Conservation (phyloP, 352 stramenopile species). For the Globisporangium solare region DNA sequence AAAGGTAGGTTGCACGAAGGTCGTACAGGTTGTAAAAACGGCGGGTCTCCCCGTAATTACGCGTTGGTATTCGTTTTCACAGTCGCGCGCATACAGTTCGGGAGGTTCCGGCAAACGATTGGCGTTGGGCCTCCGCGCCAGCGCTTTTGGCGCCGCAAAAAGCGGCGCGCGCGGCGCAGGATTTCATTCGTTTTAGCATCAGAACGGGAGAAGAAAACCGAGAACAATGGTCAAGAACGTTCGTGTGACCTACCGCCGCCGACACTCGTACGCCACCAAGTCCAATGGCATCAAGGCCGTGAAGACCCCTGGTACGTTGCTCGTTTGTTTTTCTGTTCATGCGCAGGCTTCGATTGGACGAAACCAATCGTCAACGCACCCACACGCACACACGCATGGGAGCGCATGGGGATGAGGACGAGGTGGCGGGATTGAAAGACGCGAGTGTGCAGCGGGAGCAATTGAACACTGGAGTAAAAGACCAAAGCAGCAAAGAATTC, state of each 20-base stretch:
- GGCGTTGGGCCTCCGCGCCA: slow-evolving; percentile 26
- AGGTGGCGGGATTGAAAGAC: no score
- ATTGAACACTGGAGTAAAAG: no score
- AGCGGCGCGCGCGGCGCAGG: slow-evolving; percentile 5
- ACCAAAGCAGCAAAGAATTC: no score
- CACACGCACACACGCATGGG: no score
- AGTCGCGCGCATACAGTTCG: neutral
- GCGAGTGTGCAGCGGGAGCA: no score
- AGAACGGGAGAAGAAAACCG: slow-evolving; percentile 73
- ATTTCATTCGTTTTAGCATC: slow-evolving; percentile 45
- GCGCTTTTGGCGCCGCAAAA: slow-evolving; percentile 6
- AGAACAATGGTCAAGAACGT: slow-evolving; percentile 92
- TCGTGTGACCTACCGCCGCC: slow-evolving; percentile 93
- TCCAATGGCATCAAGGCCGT: slow-evolving; percentile 93
- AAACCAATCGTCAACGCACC: no score
- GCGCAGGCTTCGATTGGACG: no score
- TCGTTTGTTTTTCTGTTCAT: no score
- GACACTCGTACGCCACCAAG: slow-evolving; percentile 96
- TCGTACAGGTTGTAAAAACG: neutral
- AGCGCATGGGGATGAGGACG: no score
- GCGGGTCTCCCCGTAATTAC: neutral
- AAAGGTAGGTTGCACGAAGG: neutral
- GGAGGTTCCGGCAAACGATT: slow-evolving; percentile 32
- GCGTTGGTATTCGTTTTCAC: neutral
- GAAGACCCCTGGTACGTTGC: slow-evolving; percentile 93